Conservation (phyloP, 352 stramenopile genomes). For the Globisporangium camurandrum region DNA sequence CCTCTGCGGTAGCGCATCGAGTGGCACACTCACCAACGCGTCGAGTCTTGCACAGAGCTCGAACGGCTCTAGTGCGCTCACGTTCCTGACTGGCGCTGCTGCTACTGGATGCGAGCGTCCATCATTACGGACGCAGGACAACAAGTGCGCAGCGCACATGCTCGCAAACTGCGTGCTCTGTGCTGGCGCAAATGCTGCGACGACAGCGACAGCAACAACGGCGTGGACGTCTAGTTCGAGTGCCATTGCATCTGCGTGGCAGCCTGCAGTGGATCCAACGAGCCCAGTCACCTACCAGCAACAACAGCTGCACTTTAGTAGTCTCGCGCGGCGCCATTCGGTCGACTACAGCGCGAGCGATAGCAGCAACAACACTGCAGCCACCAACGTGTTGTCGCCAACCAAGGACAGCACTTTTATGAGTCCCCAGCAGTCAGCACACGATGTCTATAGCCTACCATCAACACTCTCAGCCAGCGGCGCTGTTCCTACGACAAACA, state of each 20-base stretch:
- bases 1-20: slow-evolving; percentile 32
- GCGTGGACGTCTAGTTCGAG: slow-evolving; percentile 3
- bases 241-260: not conserved
- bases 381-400: not conserved
- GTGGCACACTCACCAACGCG: not conserved
- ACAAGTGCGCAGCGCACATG: slow-evolving; percentile 44
- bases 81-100: not conserved
- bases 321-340: slow-evolving; percentile 4
- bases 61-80: not conserved
- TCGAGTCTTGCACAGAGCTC: slow-evolving; percentile 2
- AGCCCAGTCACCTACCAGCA: not conserved
- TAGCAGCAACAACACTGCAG: not conserved
- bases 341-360: slow-evolving; percentile 4
- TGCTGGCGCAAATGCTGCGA: slow-evolving; percentile 23
- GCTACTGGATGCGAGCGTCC: too few species aligned
- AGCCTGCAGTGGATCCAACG: not conserved
- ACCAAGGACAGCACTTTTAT: not conserved
- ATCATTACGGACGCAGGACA: too few species aligned
- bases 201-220: not conserved
- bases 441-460: not conserved
- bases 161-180: slow-evolving; percentile 73
- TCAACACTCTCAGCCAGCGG: not conserved
- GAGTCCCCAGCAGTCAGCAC: slow-evolving; percentile 3
- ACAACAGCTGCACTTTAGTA: not conserved
- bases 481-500: not conserved